Evolutionary conservation across 1,139 yeast genomes (phyloP).

Genomic region (Groenewaldozyma auringiensis): DNA sequence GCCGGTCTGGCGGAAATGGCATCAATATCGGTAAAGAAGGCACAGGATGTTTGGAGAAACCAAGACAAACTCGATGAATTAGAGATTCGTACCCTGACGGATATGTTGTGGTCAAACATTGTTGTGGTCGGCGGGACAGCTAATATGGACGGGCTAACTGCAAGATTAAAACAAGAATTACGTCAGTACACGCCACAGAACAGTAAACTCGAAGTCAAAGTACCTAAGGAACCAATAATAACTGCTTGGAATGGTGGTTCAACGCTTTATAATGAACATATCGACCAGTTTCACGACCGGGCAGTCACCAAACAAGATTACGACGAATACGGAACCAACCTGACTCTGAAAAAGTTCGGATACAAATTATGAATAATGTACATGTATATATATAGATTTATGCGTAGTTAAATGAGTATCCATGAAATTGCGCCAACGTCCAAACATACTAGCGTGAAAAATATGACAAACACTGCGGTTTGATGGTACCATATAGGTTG

Average conservation of each 20-base stretch:
- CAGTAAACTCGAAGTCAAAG: slow-evolving; percentile 40
- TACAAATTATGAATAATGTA: slow-evolving; percentile 7
- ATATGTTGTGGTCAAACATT: slow-evolving; percentile 73
- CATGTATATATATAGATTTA: neutral
- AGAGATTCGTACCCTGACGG: slow-evolving; percentile 42
- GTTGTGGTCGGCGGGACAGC: slow-evolving; percentile 79
- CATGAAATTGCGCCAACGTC: slow-evolving; percentile 42
- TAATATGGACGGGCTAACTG: slow-evolving; percentile 57
- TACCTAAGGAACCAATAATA: slow-evolving; percentile 37
- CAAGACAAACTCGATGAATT: slow-evolving; percentile 57
- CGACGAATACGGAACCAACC: slow-evolving; percentile 67
- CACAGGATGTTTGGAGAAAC: slow-evolving; percentile 27
- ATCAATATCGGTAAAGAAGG: neutral
- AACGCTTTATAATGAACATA: slow-evolving; percentile 41
- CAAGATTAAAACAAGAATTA: slow-evolving; percentile 42
- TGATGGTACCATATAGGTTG: slow-evolving; percentile 37
- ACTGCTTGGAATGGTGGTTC: slow-evolving; percentile 55
- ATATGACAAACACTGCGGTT: slow-evolving; percentile 31
- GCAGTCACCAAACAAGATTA: slow-evolving; percentile 66
- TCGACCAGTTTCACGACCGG: slow-evolving; percentile 39
- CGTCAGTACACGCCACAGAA: slow-evolving; percentile 30
- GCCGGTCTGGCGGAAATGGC: slow-evolving; percentile 54
- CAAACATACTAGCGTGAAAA: slow-evolving; percentile 36
- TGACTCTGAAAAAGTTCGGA: slow-evolving; percentile 23
- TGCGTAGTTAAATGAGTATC: slow-evolving; percentile 16